A percentile compares a stretch with the other conserved stretches of the same genome.
Evolutionary conservation across 331 rosid genomes (phyloP).

Genomic region (Rosa hybrid): DNA sequence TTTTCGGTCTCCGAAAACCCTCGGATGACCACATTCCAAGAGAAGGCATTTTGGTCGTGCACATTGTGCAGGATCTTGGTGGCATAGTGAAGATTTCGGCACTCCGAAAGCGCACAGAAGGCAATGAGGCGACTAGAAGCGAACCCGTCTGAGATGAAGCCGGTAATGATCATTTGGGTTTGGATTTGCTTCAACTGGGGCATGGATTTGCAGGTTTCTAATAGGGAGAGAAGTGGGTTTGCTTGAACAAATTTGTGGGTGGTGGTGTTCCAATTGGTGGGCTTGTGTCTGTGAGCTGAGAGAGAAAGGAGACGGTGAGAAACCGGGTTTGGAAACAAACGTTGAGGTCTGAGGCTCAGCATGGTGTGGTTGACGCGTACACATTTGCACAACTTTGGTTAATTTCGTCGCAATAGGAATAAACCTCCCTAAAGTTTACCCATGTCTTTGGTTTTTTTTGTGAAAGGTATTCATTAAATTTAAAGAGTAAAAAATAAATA

Average conservation of each 20-base stretch:
- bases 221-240: constrained; percentile 56
- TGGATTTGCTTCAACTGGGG: constrained; percentile 75
- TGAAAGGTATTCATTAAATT: too few relatives aligned
- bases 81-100: constrained; percentile 53
- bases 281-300: constrained; percentile 31
- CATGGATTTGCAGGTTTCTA: constrained; percentile 60
- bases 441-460: too few relatives aligned
- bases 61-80: constrained; percentile 37
- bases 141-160: constrained; percentile 52
- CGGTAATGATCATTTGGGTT: constrained; percentile 58
- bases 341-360: constrained; percentile 21
- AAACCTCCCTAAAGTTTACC: too few relatives aligned
- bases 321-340: constrained; percentile 10
- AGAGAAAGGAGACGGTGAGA: not conserved
- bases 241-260: constrained; percentile 46
- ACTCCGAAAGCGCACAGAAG: constrained; percentile 70
- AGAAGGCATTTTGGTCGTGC: constrained; percentile 47
- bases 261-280: constrained; percentile 55
- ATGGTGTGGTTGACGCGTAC: not conserved
- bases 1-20: constrained; percentile 59
- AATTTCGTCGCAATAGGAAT: too few relatives aligned
- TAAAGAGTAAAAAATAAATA: too few relatives aligned
- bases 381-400: too few relatives aligned
- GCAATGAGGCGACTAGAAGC: constrained; percentile 74
- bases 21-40: constrained; percentile 75